Evolutionary conservation across 495 filamentous ascomycete genomes (phyloP), one percentile per base, ranked within the genome.

Genomic region (Collariella sp.): DNA sequence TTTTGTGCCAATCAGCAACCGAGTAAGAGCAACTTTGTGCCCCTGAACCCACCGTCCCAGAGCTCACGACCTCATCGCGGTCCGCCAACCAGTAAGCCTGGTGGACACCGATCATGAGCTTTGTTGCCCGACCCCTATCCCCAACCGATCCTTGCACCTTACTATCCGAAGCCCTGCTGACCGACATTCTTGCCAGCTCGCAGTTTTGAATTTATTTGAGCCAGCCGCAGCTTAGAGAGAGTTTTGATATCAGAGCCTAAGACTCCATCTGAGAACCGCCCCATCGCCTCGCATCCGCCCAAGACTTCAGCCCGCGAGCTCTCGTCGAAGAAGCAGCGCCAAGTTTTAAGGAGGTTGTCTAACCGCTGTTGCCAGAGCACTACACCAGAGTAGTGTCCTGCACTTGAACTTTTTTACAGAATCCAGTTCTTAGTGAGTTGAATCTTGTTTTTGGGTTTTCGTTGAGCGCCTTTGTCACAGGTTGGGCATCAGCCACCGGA

Each of bases 401-500:
- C 9, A 31, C 26, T 31, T 31, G 4, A 31, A n/a, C n/a, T 31
- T 31, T 31, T 4, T 31, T 31, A 5, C 5, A 9, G 26, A 31
- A 31, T 31, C 26, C 26, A 31, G 26, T 31, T 31, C 5, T 31
- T 9, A 9, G 26, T 31, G 9, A 31, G 26, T 31, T 31, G 26
- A 31, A 31, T 31, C 26, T 4, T 9, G 9, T 5, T 31, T 9
- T 31, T 31, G 4, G 4, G 26, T 9, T 31, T n/a, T 31, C 5
- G 26, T 31, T 31, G 26, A 31, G 26, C 4, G 26, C 26, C 9
- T 31, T 31, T 31, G 26, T 31, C 26, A 31, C 26, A 31, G 26
- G 9, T 31, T 4, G 67, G 67, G 63, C 61, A 58, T 58, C 46
- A 55, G 55, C 33, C 50, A 53, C 51, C 49, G 58, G 60, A 65